Base-by-base conservation (phyloP, 1,284 basidiomycete genomes). In the Ganoderma boninense region DNA sequence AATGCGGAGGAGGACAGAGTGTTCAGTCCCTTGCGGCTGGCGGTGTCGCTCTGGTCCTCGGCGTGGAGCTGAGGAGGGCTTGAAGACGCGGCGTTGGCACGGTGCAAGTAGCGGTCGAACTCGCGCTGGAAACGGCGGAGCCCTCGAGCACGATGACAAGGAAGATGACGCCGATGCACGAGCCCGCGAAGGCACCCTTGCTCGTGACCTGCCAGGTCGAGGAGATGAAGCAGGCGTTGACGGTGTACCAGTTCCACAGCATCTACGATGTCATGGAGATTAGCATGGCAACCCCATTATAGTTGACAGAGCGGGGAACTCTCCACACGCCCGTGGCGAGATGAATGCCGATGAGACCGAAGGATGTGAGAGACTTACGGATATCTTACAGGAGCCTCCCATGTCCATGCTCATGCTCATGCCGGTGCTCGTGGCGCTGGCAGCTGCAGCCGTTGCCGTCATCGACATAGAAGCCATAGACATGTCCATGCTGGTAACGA, bases 161-260 rank as follows among this genome's bases (percentile, higher is more conserved):
- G 18, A 69, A 23, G 16, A 69, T 52, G 63, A 65, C 68, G 23
- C 68, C 68, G 63, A 69, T 65, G 59, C 68, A 69, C 46, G 63
- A 65, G 40, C 68, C 68, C 2, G 68, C 68, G 64, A 69, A 69
- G 29, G n/a, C 40, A 20, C 63, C 68, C 7, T 56, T 54, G 57
- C 63, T 65, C 32, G 32, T 54, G 59, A 69, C 59, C 29, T 69
- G 68, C 68, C 68, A 69, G 16, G 57, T 65, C 13, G 44, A 11
- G 1, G 68, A 57, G 63, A 69, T 54, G 59, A 69, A 69, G 54
- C 68, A 69, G 54, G 38, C 65, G 63, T 69, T 57, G 23, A 65
- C 59, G 23, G 68, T 69, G 63, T 65, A 65, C 68, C 68, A 69
- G 43, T 69, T 69, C 68, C 68, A 69, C 10, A 69, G 56, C 68